Base-by-base conservation (phyloP, 345 rosid genomes). In the Pelargonium nanum region DNA sequence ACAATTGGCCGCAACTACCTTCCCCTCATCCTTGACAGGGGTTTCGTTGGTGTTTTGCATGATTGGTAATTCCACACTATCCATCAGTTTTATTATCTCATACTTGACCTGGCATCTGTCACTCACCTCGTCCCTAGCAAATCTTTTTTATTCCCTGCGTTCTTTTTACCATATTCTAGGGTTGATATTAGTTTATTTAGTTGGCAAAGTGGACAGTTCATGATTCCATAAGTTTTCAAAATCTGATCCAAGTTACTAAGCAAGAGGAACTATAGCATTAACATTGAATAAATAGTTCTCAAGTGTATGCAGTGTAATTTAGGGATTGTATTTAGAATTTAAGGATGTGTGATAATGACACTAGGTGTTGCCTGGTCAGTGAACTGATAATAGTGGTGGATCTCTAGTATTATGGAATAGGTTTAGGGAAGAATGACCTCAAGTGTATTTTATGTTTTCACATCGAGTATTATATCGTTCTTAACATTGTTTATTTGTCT, bases 21-120 rank as follows among this genome's bases (percentile, higher is more conserved):
- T 61, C 88, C 99, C 1, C 48, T 88, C 77, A 88, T 94, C 62
- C 83, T 87, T 52, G 97, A 94, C 77, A 80, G 96, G 65, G 99
- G 99, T 63, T 85, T 86, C 72, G 85, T 90, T 25, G 97, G 99
- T 50, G 95, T 85, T 52, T 69, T 77, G 62, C 99, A 94, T 63
- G 91, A 94, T 67, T 94, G 99, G 99, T 94, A 70, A 79, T 72
- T 81, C 59, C 64, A 24, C 57, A n/a, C 58, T 22, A 45, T 19
- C 20, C 25, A 26, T 34, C 26, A 34, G 24, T 56, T 23, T 24
- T 20, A 17, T 15, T 24, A 56, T 0, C 13, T 4, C 40, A 20
- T 19, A 20, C 45, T 44, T 22, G 19, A 59, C 24, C 26, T n/a
- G n/a, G n/a, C n/a, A n/a, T 19, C 8, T 50, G 6, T 50, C n/a